phyloP scores from a whole-genome alignment of 148 eudicot genomes.

The Beta vulgaris region DNA sequence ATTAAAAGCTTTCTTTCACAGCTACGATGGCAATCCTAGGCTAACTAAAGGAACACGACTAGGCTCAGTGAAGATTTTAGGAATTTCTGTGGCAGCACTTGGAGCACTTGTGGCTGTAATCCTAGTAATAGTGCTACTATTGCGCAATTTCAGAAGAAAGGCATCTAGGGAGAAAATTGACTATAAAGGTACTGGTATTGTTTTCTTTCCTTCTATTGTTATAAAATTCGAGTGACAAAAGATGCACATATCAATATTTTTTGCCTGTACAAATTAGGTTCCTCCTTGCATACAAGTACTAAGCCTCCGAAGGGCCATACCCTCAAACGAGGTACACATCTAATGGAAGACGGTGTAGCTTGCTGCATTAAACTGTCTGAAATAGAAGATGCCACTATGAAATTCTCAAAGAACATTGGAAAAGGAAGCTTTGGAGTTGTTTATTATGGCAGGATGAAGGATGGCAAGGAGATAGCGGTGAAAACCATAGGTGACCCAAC shows the following conservation, averaged over 20 bases:
- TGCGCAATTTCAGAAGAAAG: constrained; percentile 39
- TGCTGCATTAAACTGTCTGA: constrained; percentile 62
- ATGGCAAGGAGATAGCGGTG: constrained; percentile 89
- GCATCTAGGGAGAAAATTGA: constrained; percentile 36
- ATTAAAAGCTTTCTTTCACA: constrained; percentile 33
- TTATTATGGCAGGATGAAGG: constrained; percentile 86
- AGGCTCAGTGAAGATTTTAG: constrained; percentile 41
- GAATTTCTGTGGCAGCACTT: constrained; percentile 50
- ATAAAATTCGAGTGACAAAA: constrained; percentile 6
- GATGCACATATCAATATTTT: constrained; percentile 7
- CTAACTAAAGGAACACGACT: constrained; percentile 41
- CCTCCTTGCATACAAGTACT: constrained; percentile 38
- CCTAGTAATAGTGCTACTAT: constrained; percentile 43
- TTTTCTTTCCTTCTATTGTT: neutral
- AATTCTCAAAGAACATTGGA: constrained; percentile 67
- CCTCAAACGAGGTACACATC: constrained; percentile 49
- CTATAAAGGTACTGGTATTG: constrained; percentile 42
- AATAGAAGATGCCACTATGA: constrained; percentile 72
- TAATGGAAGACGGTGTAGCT: constrained; percentile 80
- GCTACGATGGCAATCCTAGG: constrained; percentile 75
- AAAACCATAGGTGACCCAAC: constrained; percentile 84
- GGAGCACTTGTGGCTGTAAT: constrained; percentile 46
- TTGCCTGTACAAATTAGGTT: constrained; percentile 38
- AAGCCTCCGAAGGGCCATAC: constrained; percentile 47
- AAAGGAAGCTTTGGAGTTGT: constrained; percentile 95